Base-by-base conservation (phyloP, 2,329 filamentous ascomycete genomes). In the Fusarium xylarioides region DNA sequence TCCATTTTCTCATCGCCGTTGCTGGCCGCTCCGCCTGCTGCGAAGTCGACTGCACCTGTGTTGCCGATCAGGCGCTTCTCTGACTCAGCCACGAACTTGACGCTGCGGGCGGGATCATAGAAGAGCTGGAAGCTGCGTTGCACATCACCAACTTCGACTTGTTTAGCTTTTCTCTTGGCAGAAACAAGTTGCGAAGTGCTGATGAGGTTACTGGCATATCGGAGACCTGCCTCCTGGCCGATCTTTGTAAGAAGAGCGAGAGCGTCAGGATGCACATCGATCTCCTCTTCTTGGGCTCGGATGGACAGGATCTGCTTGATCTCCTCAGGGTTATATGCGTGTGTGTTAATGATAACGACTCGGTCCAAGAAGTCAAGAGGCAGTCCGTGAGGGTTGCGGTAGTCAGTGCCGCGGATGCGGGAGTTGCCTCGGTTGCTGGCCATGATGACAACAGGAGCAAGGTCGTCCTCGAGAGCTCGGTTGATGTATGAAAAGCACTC, bases 401-500 rank as follows among this genome's bases (percentile, higher is more conserved):
- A 98, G 81, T 94, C 93, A 63, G 96, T 99, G 66, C 96, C 96
- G 37, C 96, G 91, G 79, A 99, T 98, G 75, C 92, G 92, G 42
- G 96, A 93, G 82, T 95, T 91, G 73, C 96, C 96, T 68, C 96
- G 90, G 86, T 99, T 99, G 87, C 93, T 97, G 61, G 96, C 96
- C 96, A 99, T 99, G 84, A 99, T 99, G 82, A 99, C 95, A 74
- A 99, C 95, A 43, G 96, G 96, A 3, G 96, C 95, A 37, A 99
- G 89, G 78, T 98, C 95, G 68, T 95, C 94, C 84, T 99, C 96
- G 49, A 99, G 88, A 2, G 96, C 96, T 58, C 96, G 93, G 86
- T 99, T 99, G 87, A 99, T 92, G 86, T 97, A 99, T 49, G 95
- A 97, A 86, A 97, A 99, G 86, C 95, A 98, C 83, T 99, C 96